phyloP scores from a whole-genome alignment of 148 eudicot genomes.

The Rhododendron vialii region DNA sequence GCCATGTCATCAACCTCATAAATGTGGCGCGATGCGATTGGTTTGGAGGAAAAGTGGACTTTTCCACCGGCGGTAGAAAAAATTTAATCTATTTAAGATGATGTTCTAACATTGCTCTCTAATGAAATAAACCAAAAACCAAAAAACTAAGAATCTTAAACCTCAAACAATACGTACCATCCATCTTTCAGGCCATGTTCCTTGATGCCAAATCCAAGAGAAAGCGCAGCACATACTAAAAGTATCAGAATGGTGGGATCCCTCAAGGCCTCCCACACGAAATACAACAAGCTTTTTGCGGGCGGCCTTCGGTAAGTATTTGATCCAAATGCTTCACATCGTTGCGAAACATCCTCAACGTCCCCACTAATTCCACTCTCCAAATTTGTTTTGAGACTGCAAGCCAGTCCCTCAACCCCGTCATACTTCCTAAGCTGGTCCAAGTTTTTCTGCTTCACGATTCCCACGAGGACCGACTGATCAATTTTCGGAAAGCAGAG shows the following conservation, averaged over 20 bases:
- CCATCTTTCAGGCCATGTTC: conserved; percentile 16
- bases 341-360: not conserved
- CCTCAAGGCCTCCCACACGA: not conserved
- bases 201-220: conserved; percentile 22
- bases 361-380: not conserved
- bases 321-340: not conserved
- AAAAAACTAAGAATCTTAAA: not conserved
- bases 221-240: conserved; percentile 7
- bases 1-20: too few species aligned
- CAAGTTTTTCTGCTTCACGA: not conserved
- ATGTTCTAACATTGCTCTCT: too few species aligned
- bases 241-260: not conserved
- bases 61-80: too few species aligned
- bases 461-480: not conserved
- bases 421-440: not conserved
- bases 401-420: not conserved
- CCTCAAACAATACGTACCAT: conserved; percentile 15
- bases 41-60: too few species aligned
- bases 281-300: not conserved
- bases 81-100: too few species aligned
- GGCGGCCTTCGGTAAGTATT: conserved; percentile 15
- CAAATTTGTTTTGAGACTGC: not conserved
- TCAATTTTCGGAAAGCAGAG: not conserved
- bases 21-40: too few species aligned
- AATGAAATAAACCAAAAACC: not conserved